Percentiles rank a stretch among this genome's conserved stretches.
phyloP scores from a whole-genome alignment of 2,329 filamentous ascomycete species.

The Aschersonia sp. region DNA sequence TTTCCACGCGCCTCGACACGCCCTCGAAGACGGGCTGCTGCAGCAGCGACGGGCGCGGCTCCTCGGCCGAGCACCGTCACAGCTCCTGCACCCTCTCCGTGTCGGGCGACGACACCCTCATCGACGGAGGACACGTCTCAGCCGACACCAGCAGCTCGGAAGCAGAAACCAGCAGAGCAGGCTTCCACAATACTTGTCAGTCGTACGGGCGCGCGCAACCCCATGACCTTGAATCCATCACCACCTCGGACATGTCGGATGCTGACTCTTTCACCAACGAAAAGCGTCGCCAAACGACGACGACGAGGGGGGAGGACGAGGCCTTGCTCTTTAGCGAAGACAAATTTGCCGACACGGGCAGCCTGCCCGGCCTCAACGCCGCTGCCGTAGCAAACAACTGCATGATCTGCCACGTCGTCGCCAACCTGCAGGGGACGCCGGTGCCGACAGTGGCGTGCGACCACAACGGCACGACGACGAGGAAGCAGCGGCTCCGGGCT shows the following conservation, averaged over 20 bases:
- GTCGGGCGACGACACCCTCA: background rate
- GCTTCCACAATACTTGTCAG: background rate
- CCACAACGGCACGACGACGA: conserved; percentile 4
- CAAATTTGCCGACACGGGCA: conserved; percentile 18
- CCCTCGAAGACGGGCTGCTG: background rate
- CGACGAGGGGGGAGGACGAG: conserved; percentile 17
- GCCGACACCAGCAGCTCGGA: too few relatives aligned
- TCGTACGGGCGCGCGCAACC: background rate
- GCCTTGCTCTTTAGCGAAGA: conserved; percentile 19
- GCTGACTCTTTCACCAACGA: conserved; percentile 16
- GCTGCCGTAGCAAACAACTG: conserved; percentile 1
- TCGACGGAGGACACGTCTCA: background rate
- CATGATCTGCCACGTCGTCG: conserved; percentile 5
- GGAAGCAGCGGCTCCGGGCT: conserved; percentile 9
- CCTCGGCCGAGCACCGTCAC: background rate
- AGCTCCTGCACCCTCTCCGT: background rate
- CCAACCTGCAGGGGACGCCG: background rate
- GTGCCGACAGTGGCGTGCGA: conserved; percentile 1
- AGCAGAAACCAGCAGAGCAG: too few relatives aligned
- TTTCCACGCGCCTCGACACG: conserved; percentile 6
- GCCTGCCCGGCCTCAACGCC: conserved; percentile 16
- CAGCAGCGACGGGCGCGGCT: conserved; percentile 1
- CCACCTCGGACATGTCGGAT: conserved; percentile 10
- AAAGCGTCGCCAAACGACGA: conserved; percentile 5
- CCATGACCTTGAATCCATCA: conserved; percentile 4